phyloP scores from a whole-genome alignment of 2,329 filamentous ascomycete species.

The Biscogniauxia mediterranea region DNA sequence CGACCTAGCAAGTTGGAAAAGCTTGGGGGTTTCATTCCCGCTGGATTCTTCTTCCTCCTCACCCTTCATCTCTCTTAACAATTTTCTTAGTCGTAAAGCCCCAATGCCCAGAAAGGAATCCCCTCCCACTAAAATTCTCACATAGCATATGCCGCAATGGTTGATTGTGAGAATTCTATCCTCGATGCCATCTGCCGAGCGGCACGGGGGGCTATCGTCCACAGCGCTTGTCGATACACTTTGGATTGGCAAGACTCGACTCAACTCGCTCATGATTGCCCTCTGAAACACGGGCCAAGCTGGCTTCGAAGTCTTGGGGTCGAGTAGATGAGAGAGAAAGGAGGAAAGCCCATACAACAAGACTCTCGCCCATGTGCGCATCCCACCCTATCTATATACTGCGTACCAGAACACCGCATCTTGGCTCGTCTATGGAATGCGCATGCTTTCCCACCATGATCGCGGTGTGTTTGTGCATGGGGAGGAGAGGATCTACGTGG shows the following conservation, averaged over 20 bases:
- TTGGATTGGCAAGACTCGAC: not conserved
- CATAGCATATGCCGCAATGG: not conserved
- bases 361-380: not conserved
- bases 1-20: too few relatives aligned
- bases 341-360: not conserved
- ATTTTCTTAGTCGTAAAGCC: too few relatives aligned
- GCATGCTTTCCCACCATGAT: not conserved
- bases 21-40: too few relatives aligned
- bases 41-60: too few relatives aligned
- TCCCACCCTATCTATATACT: not conserved
- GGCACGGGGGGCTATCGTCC: not conserved
- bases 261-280: not conserved
- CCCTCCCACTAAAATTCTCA: not conserved
- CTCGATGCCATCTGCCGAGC: not conserved
- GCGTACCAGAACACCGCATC: not conserved
- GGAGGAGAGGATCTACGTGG: not conserved
- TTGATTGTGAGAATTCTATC: not conserved
- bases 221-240: not conserved
- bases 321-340: not conserved
- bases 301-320: not conserved
- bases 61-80: too few relatives aligned
- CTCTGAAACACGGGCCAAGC: conserved; percentile 2
- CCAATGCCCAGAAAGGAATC: too few relatives aligned
- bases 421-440: not conserved
- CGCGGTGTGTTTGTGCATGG: not conserved